A percentile compares a stretch with the other conserved stretches of the same genome.
Conservation (phyloP, 495 filamentous ascomycete species). For the Penicillium crystallinum region DNA sequence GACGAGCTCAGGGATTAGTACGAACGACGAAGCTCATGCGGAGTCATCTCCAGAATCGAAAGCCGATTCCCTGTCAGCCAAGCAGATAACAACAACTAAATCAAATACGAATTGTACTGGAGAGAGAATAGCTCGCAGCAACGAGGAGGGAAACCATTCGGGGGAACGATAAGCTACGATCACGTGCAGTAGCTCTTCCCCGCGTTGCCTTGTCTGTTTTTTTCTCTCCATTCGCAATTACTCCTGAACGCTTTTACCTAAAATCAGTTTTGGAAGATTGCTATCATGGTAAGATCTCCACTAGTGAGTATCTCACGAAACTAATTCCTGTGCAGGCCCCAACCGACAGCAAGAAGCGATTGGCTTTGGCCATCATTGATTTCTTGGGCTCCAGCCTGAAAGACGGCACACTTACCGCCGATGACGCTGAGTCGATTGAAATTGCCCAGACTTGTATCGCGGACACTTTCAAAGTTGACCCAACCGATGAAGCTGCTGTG, state of each 20-base stretch:
- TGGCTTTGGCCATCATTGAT: conserved; percentile 94
- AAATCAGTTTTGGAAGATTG: neutral
- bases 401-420: conserved; percentile 79
- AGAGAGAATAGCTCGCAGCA: conserved; percentile 3
- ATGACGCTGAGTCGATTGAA: conserved; percentile 88
- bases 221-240: conserved; percentile 16
- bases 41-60: conserved; percentile 38
- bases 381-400: conserved; percentile 81
- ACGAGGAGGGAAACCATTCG: conserved; percentile 3
- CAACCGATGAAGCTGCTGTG: conserved; percentile 65
- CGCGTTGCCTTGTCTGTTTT: conserved; percentile 14
- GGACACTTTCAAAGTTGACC: conserved; percentile 91
- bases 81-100: neutral
- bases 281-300: conserved; percentile 16
- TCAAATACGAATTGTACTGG: neutral
- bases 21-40: conserved; percentile 31
- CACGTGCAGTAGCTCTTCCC: conserved; percentile 25
- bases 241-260: conserved; percentile 2
- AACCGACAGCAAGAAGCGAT: conserved; percentile 82
- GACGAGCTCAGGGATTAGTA: conserved; percentile 20
- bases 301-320: neutral
- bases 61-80: neutral
- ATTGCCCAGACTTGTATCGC: conserved; percentile 89
- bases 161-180: conserved; percentile 23
- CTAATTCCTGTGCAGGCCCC: conserved; percentile 41